phyloP scores from a whole-genome alignment of 2,329 filamentous ascomycete genomes.

The Lachnellula cervina region DNA sequence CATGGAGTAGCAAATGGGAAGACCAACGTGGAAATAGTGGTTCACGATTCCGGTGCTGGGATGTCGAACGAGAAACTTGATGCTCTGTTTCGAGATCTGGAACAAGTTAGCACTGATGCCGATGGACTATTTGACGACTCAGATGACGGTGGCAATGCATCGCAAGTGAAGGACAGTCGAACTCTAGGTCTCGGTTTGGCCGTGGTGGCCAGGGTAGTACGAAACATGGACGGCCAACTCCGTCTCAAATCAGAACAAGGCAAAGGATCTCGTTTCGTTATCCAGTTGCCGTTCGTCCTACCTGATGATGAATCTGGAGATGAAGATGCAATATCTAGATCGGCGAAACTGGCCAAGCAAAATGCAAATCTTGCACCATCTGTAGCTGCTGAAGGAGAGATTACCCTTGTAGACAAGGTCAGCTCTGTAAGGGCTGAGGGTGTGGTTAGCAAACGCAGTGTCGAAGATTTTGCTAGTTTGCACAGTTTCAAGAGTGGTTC shows the following conservation, averaged over 20 bases:
- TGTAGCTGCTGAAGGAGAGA: constrained; percentile 43
- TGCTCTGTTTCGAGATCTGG: constrained; percentile 52
- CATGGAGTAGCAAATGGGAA: constrained; percentile 47
- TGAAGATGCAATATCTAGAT: not conserved
- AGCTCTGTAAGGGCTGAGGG: constrained; percentile 24
- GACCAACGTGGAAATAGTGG: constrained; percentile 67
- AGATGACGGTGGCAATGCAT: not conserved
- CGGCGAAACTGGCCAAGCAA: not conserved
- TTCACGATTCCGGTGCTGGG: constrained; percentile 70
- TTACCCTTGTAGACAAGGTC: constrained; percentile 54
- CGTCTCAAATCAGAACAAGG: constrained; percentile 78
- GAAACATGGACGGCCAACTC: constrained; percentile 88
- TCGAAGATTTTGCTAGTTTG: constrained; percentile 23
- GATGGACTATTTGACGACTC: constrained; percentile 25
- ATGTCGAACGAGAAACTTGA: constrained; percentile 60
- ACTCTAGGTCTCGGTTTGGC: constrained; percentile 79
- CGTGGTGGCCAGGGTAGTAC: constrained; percentile 76
- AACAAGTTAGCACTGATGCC: constrained; percentile 50
- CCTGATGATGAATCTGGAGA: constrained; percentile 36
- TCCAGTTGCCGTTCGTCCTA: constrained; percentile 71
- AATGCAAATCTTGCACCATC: constrained; percentile 10
- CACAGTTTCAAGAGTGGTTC: constrained; percentile 25
- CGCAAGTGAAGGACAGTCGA: constrained; percentile 35
- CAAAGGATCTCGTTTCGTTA: constrained; percentile 76
- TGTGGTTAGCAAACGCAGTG: constrained; percentile 14